Conservation (phyloP, 768 basidiomycete species). For the Dioszegia aurantiaca region DNA sequence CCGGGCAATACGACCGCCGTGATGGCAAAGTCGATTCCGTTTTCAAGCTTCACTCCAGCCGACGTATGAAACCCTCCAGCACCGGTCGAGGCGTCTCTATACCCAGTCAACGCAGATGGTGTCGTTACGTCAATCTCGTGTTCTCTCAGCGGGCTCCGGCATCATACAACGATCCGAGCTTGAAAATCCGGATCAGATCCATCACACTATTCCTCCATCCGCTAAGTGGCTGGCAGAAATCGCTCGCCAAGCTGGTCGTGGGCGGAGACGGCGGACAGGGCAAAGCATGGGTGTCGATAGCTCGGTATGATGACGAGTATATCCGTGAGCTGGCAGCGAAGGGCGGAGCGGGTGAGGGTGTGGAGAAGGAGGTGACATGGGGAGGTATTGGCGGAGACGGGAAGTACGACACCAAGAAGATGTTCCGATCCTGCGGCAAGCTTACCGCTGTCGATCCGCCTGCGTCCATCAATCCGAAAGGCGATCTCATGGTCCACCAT, state of each 20-base stretch:
- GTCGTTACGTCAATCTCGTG: conserved; percentile 43
- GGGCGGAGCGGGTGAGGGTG: conserved; percentile 54
- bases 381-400: conserved; percentile 58
- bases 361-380: conserved; percentile 27
- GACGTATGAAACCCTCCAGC: conserved; percentile 45
- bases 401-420: conserved; percentile 71
- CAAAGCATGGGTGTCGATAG: conserved; percentile 66
- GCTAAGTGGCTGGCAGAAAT: conserved; percentile 39
- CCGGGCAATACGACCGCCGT: conserved; percentile 36
- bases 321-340: conserved; percentile 60
- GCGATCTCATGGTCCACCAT: conserved; percentile 5
- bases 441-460: conserved; percentile 16
- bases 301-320: conserved; percentile 73
- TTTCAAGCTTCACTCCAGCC: conserved; percentile 43
- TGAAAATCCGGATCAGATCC: conserved; percentile 36
- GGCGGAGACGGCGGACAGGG: conserved; percentile 35
- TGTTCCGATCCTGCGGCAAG: conserved; percentile 72
- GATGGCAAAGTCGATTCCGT: conserved; percentile 45
- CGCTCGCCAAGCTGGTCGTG: conserved; percentile 42
- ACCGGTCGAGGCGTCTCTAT: conserved; percentile 45
- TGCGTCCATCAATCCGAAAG: conserved; percentile 9
- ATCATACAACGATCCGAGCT: conserved; percentile 20
- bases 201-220: conserved; percentile 40
- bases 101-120: conserved; percentile 45
- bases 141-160: conserved; percentile 37